A percentile compares a stretch with the other conserved stretches of the same genome.
phyloP scores from a whole-genome alignment of 1,139 yeast species.

The Suhomyces bokatorum region DNA sequence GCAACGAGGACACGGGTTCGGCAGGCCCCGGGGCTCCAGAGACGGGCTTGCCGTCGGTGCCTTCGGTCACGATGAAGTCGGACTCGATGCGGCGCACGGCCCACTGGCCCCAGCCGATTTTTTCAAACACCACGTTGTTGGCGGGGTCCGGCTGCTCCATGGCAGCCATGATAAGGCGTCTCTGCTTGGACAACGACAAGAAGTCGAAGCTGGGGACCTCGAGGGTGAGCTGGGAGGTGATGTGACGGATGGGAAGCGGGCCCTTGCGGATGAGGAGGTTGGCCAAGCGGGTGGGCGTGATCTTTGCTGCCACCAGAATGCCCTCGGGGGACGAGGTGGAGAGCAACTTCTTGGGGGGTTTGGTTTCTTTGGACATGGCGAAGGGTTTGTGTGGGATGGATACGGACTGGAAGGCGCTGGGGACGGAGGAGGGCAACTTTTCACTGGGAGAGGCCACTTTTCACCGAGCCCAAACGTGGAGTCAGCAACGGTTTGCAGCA shows the following conservation, averaged over 20 bases:
- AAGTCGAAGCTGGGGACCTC: conserved; percentile 81
- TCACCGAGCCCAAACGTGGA: neutral
- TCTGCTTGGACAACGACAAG: conserved; percentile 81
- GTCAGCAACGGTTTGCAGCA: neutral
- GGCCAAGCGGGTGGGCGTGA: conserved; percentile 79
- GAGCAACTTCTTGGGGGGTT: conserved; percentile 31
- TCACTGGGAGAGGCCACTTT: neutral
- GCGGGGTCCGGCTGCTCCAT: conserved; percentile 65
- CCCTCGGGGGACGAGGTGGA: conserved; percentile 89
- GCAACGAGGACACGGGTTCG: conserved; percentile 5
- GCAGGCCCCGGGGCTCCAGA: neutral
- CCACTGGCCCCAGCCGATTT: conserved; percentile 99
- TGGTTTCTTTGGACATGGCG: conserved; percentile 6
- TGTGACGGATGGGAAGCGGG: conserved; percentile 87
- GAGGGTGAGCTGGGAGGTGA: conserved; percentile 72
- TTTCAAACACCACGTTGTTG: conserved; percentile 73
- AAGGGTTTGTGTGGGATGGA: neutral
- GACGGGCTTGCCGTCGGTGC: conserved; percentile 33
- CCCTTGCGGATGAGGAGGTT: conserved; percentile 70
- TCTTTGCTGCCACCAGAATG: conserved; percentile 82
- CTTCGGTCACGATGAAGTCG: conserved; percentile 51
- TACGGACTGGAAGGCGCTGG: neutral
- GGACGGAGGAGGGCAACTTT: neutral
- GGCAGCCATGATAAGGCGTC: conserved; percentile 86
- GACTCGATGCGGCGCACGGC: conserved; percentile 64